Evolutionary conservation across 352 stramenopile genomes (phyloP).

Genomic region (Nothophytophthora sp.): DNA sequence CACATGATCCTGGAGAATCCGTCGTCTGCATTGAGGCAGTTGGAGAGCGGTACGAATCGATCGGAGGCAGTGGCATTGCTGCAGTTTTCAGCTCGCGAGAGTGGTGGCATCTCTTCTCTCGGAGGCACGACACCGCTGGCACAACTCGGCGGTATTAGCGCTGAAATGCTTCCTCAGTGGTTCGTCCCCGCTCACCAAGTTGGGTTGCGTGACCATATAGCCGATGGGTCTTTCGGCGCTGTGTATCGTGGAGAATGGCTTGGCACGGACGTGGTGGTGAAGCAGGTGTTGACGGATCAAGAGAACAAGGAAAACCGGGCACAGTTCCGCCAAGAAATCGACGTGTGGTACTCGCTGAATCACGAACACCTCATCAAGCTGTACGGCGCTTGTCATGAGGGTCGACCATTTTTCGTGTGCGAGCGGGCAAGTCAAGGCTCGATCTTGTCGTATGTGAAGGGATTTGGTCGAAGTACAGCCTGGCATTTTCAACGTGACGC

Average conservation of each 20-base stretch:
- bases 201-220: too few relatives aligned
- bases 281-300: not conserved
- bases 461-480: not conserved
- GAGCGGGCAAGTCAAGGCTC: not conserved
- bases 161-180: too few relatives aligned
- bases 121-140: too few relatives aligned
- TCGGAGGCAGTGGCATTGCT: too few relatives aligned
- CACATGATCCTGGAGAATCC: not conserved
- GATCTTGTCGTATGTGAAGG: not conserved
- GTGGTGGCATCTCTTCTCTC: too few relatives aligned
- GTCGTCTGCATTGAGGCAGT: too few relatives aligned
- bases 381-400: constrained; percentile 4
- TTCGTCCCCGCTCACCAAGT: too few relatives aligned
- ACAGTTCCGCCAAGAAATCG: constrained; percentile 1
- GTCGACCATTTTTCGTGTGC: constrained; percentile 8
- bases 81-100: too few relatives aligned
- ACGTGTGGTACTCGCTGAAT: constrained; percentile 1
- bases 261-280: not conserved
- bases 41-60: too few relatives aligned
- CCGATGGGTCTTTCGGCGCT: too few relatives aligned
- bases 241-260: not conserved
- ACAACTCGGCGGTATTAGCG: too few relatives aligned
- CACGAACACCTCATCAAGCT: constrained; percentile 9
- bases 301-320: not conserved
- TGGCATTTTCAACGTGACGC: constrained; percentile 11